Evolutionary conservation across 2,329 filamentous ascomycete genomes (phyloP).

Genomic region (Talaromyces sp.): DNA sequence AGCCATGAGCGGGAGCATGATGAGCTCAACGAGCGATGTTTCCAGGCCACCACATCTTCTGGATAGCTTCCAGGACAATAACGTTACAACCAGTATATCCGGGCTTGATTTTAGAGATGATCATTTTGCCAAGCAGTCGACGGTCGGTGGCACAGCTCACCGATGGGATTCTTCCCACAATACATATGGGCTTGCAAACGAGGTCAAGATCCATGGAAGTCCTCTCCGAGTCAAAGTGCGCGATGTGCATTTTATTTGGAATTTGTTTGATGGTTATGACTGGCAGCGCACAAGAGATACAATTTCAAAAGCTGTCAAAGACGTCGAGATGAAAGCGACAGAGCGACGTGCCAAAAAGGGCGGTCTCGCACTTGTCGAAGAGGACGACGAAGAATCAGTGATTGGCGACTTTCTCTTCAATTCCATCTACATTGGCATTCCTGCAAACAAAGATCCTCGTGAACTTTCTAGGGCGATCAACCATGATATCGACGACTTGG

Average conservation of each 20-base stretch:
- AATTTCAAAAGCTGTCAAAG: slow-evolving; percentile 81
- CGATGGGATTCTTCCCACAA: slow-evolving; percentile 76
- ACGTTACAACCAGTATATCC: slow-evolving; percentile 51
- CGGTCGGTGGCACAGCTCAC: slow-evolving; percentile 62
- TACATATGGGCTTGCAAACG: slow-evolving; percentile 63
- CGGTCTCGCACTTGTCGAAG: slow-evolving; percentile 50
- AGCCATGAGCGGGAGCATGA: slow-evolving; percentile 37
- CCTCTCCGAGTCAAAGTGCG: slow-evolving; percentile 73
- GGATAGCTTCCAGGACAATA: slow-evolving; percentile 48
- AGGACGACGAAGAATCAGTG: slow-evolving; percentile 66
- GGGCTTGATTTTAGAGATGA: slow-evolving; percentile 71
- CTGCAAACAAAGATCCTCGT: slow-evolving; percentile 75
- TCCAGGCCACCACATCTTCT: slow-evolving; percentile 36
- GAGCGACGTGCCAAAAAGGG: slow-evolving; percentile 61
- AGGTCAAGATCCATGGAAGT: slow-evolving; percentile 56
- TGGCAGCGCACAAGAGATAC: slow-evolving; percentile 83
- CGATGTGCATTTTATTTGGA: slow-evolving; percentile 94
- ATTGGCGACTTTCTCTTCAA: slow-evolving; percentile 98
- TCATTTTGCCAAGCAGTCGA: slow-evolving; percentile 64
- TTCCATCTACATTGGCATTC: slow-evolving; percentile 94
- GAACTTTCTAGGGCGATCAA: slow-evolving; percentile 83
- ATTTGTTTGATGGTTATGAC: slow-evolving; percentile 95
- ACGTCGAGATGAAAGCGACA: slow-evolving; percentile 76
- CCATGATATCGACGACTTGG: slow-evolving; percentile 75
- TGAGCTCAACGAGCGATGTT: slow-evolving; percentile 33